Conservation (phyloP, 805 yeast species). For the Vanderwaltozyma yarrowii region DNA sequence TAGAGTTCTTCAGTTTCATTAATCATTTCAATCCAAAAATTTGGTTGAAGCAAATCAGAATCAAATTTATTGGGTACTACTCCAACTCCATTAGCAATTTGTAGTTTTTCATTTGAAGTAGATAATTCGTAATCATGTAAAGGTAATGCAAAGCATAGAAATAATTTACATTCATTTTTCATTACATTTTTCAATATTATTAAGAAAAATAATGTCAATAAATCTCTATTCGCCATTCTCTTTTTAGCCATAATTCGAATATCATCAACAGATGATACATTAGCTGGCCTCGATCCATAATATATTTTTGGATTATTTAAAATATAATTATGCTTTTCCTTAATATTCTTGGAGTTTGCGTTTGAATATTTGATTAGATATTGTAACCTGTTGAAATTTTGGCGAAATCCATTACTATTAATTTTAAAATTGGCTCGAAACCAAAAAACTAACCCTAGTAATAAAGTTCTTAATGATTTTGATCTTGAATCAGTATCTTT, state of each 20-base stretch:
- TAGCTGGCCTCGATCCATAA: constrained; percentile 15
- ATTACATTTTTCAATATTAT: constrained; percentile 15
- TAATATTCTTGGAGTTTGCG: not conserved
- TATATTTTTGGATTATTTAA: constrained; percentile 8
- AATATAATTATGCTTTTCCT: constrained; percentile 1
- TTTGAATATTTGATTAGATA: constrained; percentile 3
- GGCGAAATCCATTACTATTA: constrained; percentile 22
- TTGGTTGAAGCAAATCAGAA: constrained; percentile 18
- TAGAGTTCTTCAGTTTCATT: constrained; percentile 5
- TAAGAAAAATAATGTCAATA: constrained; percentile 13
- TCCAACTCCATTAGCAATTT: constrained; percentile 3
- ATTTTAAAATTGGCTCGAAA: constrained; percentile 17
- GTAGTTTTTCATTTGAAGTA: constrained; percentile 1
- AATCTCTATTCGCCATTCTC: constrained; percentile 17
- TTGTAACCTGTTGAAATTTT: constrained; percentile 10
- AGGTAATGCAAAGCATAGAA: constrained; percentile 20
- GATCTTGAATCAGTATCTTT: not conserved
- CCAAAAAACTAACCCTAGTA: constrained; percentile 20
- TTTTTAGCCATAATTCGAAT: constrained; percentile 15
- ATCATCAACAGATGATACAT: constrained; percentile 2
- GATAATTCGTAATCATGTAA: constrained; percentile 8
- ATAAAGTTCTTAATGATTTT: constrained; percentile 8
- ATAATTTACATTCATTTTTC: constrained; percentile 3
- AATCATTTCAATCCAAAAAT: constrained; percentile 20
- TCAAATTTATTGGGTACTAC: constrained; percentile 17